Conservation (phyloP, 1,284 basidiomycete species). For the Omphalotus olearius region DNA sequence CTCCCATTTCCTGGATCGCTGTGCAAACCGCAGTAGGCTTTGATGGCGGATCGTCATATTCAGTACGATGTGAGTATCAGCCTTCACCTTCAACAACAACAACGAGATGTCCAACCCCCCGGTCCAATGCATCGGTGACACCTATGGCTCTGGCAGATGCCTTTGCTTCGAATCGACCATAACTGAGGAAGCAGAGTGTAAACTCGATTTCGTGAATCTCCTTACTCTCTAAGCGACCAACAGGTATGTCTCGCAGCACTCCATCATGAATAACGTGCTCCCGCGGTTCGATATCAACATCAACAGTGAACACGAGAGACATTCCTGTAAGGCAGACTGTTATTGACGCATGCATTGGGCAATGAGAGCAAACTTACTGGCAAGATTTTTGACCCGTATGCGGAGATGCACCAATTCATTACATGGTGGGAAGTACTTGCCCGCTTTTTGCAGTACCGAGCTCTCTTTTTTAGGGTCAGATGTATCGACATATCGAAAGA, state of each 20-base stretch:
- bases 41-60: background rate
- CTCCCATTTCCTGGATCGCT: no score
- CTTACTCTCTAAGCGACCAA: slow-evolving; percentile 53
- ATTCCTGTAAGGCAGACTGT: slow-evolving; percentile 32
- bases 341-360: background rate
- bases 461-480: slow-evolving; percentile 9
- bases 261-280: slow-evolving; percentile 75
- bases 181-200: slow-evolving; percentile 71
- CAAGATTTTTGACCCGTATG: slow-evolving; percentile 55
- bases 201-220: slow-evolving; percentile 50
- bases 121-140: slow-evolving; percentile 24
- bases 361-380: slow-evolving; percentile 39
- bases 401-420: slow-evolving; percentile 60
- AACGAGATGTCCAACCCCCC: slow-evolving; percentile 31
- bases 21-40: no score
- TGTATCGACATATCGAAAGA: slow-evolving; percentile 32
- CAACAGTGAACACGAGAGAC: slow-evolving; percentile 47
- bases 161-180: slow-evolving; percentile 67
- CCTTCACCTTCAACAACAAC: slow-evolving; percentile 27
- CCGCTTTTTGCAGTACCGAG: slow-evolving; percentile 24
- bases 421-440: slow-evolving; percentile 42
- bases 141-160: slow-evolving; percentile 47
- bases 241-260: slow-evolving; percentile 48
- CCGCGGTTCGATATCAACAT: slow-evolving; percentile 50
- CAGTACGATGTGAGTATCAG: background rate